Percentiles rank a stretch among this genome's conserved stretches.
Evolutionary conservation across 345 rosid genomes (phyloP).

Genomic region (Linum lewisii): DNA sequence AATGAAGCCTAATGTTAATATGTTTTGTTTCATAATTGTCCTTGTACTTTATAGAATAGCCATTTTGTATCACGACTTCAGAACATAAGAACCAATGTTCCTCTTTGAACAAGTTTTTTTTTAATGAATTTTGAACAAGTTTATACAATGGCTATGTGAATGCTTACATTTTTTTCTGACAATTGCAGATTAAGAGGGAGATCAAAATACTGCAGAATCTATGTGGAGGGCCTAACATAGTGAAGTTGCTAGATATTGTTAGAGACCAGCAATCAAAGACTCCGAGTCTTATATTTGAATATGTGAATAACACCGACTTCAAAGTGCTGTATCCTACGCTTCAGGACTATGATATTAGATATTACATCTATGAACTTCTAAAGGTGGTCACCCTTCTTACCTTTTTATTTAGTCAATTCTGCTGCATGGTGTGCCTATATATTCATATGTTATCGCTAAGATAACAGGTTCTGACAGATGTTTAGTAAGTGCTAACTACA

Average conservation of each 20-base stretch:
- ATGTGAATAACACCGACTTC: constrained; percentile 86
- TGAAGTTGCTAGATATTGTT: constrained; percentile 88
- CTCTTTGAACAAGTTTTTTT: background rate
- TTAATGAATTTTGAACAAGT: background rate
- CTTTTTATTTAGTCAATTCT: background rate
- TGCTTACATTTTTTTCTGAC: constrained; percentile 1
- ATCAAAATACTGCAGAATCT: constrained; percentile 95
- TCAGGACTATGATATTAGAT: constrained; percentile 77
- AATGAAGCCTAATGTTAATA: background rate
- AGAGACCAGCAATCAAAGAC: constrained; percentile 96
- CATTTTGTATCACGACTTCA: background rate
- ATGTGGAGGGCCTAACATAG: constrained; percentile 91
- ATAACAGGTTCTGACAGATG: no score
- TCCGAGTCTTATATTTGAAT: constrained; percentile 87
- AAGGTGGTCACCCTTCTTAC: constrained; percentile 41
- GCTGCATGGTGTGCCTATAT: background rate
- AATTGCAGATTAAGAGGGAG: constrained; percentile 90
- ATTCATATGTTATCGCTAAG: no score
- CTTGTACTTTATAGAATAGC: background rate
- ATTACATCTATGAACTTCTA: constrained; percentile 77
- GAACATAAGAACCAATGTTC: background rate
- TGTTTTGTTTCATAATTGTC: background rate
- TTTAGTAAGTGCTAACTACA: no score
- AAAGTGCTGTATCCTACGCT: constrained; percentile 92
- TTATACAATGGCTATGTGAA: background rate